phyloP scores from a whole-genome alignment of 495 filamentous ascomycete genomes.

The Tuber umbilicatum region DNA sequence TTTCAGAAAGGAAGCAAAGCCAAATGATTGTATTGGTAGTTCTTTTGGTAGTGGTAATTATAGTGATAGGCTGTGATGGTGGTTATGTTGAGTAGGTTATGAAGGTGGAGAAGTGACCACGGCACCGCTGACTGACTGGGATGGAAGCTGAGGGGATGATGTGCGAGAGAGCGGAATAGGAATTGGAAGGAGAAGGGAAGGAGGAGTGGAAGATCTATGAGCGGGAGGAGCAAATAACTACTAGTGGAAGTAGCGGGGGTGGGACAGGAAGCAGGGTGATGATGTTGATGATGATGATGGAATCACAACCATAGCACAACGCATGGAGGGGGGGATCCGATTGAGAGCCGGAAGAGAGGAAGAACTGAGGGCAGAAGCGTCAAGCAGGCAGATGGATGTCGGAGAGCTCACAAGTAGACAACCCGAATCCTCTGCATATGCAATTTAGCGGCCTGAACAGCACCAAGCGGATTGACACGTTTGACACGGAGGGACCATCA shows the following conservation, averaged over 20 bases:
- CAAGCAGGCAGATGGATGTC: slow-evolving; percentile 13
- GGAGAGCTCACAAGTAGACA: slow-evolving; percentile 5
- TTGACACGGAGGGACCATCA: slow-evolving; percentile 26
- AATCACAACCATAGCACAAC: slow-evolving; percentile 36
- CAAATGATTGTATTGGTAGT: slow-evolving; percentile 11
- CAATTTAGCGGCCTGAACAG: slow-evolving; percentile 26
- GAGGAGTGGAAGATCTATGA: slow-evolving; percentile 8
- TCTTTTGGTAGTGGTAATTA: slow-evolving; percentile 7
- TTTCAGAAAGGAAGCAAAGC: slow-evolving; percentile 19
- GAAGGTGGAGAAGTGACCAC: neutral
- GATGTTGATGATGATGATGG: slow-evolving; percentile 19
- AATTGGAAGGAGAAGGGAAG: slow-evolving; percentile 13
- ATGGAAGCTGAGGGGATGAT: neutral
- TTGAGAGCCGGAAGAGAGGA: slow-evolving; percentile 15
- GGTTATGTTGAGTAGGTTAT: slow-evolving; percentile 3
- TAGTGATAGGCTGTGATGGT: slow-evolving; percentile 19
- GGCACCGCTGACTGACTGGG: neutral
- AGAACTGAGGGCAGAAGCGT: neutral
- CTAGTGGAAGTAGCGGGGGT: slow-evolving; percentile 14
- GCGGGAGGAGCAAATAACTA: slow-evolving; percentile 17
- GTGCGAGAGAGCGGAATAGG: slow-evolving; percentile 19
- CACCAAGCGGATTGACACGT: slow-evolving; percentile 39
- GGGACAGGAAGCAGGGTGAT: slow-evolving; percentile 31
- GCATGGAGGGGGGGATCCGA: slow-evolving; percentile 31
- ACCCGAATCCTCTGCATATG: slow-evolving; percentile 14